Conservation (phyloP, 225 moss, liverwort and hornwort genomes). For the Climacium dendroides region DNA sequence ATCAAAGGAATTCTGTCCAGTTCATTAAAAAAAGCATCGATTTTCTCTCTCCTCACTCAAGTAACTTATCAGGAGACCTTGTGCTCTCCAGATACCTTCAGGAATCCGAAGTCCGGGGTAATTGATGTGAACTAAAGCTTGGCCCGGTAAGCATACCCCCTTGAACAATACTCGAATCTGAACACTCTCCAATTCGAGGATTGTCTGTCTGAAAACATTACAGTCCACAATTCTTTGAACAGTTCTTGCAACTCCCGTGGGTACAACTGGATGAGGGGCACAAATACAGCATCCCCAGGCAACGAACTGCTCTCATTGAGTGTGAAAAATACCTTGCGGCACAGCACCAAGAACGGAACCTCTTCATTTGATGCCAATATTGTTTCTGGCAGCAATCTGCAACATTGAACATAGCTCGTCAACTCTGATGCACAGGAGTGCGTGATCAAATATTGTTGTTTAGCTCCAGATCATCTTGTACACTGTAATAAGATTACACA, state of each 20-base stretch:
- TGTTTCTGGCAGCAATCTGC: slow-evolving; percentile 11
- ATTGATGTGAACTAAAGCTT: neutral
- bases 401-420: neutral
- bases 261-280: slow-evolving; percentile 14
- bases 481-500: neutral
- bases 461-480: neutral
- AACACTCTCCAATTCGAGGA: neutral
- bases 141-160: neutral
- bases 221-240: slow-evolving; percentile 19
- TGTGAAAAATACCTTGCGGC: neutral
- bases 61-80: neutral
- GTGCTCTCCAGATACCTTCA: too few relatives aligned
- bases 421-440: neutral
- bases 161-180: neutral
- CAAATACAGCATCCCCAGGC: neutral
- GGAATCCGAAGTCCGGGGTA: neutral
- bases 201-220: neutral
- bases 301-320: neutral
- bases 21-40: neutral
- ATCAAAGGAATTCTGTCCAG: neutral
- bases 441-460: neutral
- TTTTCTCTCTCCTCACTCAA: neutral
- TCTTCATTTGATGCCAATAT: slow-evolving; percentile 8
- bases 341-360: slow-evolving; percentile 13
- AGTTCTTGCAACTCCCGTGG: slow-evolving; percentile 9